A percentile compares a stretch with the other conserved stretches of the same genome.
Evolutionary conservation across 805 yeast genomes (phyloP).

Genomic region (Sugiyamaella qingdaonensis): DNA sequence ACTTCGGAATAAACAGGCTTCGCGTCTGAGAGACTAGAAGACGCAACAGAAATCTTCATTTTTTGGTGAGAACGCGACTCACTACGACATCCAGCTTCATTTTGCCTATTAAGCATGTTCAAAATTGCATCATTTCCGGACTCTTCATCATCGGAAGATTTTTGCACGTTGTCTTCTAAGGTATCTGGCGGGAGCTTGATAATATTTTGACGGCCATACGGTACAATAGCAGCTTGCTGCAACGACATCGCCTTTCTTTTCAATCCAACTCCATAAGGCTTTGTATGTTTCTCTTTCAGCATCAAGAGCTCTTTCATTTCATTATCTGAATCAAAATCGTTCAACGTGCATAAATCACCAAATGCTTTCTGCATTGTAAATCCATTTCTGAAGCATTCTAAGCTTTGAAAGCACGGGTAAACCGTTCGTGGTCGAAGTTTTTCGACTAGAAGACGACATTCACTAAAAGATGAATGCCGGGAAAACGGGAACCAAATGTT

Average conservation of each 20-base stretch:
- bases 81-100: too few species aligned
- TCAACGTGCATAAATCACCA: conserved; percentile 16
- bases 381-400: conserved; percentile 5
- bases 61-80: too few species aligned
- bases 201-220: too few species aligned
- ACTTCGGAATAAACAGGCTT: neutral
- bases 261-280: neutral
- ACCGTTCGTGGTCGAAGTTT: conserved; percentile 22
- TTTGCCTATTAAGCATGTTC: conserved; percentile 3
- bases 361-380: conserved; percentile 16
- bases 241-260: neutral
- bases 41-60: too few species aligned
- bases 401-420: conserved; percentile 18
- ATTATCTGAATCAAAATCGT: conserved; percentile 13
- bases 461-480: conserved; percentile 31
- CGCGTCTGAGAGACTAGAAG: too few species aligned
- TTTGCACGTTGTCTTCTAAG: neutral
- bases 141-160: neutral
- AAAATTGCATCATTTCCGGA: neutral
- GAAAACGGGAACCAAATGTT: conserved; percentile 28
- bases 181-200: neutral
- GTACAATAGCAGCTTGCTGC: too few species aligned
- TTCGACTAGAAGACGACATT: conserved; percentile 20
- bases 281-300: neutral
- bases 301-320: conserved; percentile 1